Percentiles rank a stretch among this genome's conserved stretches.
phyloP scores from a whole-genome alignment of 2,329 filamentous ascomycete genomes.

The Ascosphaera aggregata region DNA sequence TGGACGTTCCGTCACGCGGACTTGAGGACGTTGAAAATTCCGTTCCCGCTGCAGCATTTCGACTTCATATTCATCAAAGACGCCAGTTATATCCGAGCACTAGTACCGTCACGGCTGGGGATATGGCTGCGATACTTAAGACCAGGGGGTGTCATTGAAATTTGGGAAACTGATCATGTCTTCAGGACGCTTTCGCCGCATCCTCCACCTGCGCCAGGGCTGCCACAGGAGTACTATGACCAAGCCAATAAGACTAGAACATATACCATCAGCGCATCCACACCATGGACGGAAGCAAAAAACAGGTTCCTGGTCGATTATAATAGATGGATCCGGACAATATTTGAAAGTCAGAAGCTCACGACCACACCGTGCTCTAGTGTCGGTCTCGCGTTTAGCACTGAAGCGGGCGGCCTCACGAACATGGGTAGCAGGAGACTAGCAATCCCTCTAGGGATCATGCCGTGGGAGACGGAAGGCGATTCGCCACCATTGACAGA shows the following conservation, averaged over 20 bases:
- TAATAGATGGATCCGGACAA: slow-evolving; percentile 58
- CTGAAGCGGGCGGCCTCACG: slow-evolving; percentile 49
- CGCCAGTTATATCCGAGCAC: slow-evolving; percentile 38
- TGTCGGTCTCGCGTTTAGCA: slow-evolving; percentile 52
- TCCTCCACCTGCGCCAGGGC: slow-evolving; percentile 34
- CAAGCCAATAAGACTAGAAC: slow-evolving; percentile 48
- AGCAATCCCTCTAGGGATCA: slow-evolving; percentile 65
- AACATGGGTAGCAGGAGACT: slow-evolving; percentile 52
- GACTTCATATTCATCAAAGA: slow-evolving; percentile 82
- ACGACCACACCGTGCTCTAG: slow-evolving; percentile 55
- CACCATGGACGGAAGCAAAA: slow-evolving; percentile 54
- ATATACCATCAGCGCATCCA: slow-evolving; percentile 62
- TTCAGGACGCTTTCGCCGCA: slow-evolving; percentile 67
- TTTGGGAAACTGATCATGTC: slow-evolving; percentile 75
- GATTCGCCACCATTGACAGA: slow-evolving; percentile 28
- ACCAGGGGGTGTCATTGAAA: slow-evolving; percentile 57
- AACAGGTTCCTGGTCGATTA: slow-evolving; percentile 68
- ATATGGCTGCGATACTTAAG: slow-evolving; percentile 57
- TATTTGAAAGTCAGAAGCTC: slow-evolving; percentile 47
- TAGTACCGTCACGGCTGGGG: slow-evolving; percentile 33
- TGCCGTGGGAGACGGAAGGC: slow-evolving; percentile 63
- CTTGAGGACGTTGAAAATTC: slow-evolving; percentile 48
- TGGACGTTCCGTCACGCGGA: slow-evolving; percentile 85
- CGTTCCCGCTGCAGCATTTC: slow-evolving; percentile 58
- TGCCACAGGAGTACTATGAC: slow-evolving; percentile 37